A percentile compares a stretch with the other conserved stretches of the same genome.
Evolutionary conservation across 768 basidiomycete species (phyloP).

Genomic region (Exidia glandulosa): DNA sequence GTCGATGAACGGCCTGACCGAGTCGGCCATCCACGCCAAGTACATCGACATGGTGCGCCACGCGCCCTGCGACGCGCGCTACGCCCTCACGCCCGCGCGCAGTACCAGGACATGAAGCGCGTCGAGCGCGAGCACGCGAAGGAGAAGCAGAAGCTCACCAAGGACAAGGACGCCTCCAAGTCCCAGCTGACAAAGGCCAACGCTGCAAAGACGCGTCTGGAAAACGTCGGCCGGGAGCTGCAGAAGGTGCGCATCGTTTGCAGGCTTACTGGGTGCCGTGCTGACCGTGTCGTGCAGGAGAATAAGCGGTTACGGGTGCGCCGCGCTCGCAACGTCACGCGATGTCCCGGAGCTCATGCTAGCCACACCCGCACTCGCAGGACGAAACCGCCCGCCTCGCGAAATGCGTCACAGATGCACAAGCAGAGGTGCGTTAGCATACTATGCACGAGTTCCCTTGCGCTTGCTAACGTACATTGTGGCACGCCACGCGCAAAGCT

Average conservation of each 20-base stretch:
- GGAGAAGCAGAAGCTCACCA: constrained; percentile 82
- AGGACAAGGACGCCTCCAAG: constrained; percentile 88
- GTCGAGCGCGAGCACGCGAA: constrained; percentile 82
- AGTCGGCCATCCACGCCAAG: constrained; percentile 74
- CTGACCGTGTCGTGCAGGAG: constrained; percentile 39
- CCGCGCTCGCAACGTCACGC: not conserved
- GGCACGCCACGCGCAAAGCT: not conserved
- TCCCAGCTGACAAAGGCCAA: constrained; percentile 78
- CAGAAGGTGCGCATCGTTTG: constrained; percentile 51
- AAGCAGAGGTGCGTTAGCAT: constrained; percentile 52
- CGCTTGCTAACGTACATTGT: not conserved
- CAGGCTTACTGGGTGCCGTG: not conserved
- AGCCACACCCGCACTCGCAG: constrained; percentile 28
- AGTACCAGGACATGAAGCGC: constrained; percentile 85
- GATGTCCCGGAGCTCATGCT: constrained; percentile 14
- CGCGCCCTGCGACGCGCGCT: constrained; percentile 9
- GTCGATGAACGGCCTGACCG: constrained; percentile 71
- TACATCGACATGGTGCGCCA: constrained; percentile 74
- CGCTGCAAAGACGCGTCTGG: constrained; percentile 82
- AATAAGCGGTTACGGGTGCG: constrained; percentile 79
- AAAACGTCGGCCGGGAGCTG: constrained; percentile 77
- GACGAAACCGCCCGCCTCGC: constrained; percentile 77
- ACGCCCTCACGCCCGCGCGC: constrained; percentile 12
- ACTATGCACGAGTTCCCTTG: not conserved
- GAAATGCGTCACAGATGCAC: constrained; percentile 74